Conservation (phyloP, 192 early-diverging fungal species). For the Polychytrium aggregatum region DNA sequence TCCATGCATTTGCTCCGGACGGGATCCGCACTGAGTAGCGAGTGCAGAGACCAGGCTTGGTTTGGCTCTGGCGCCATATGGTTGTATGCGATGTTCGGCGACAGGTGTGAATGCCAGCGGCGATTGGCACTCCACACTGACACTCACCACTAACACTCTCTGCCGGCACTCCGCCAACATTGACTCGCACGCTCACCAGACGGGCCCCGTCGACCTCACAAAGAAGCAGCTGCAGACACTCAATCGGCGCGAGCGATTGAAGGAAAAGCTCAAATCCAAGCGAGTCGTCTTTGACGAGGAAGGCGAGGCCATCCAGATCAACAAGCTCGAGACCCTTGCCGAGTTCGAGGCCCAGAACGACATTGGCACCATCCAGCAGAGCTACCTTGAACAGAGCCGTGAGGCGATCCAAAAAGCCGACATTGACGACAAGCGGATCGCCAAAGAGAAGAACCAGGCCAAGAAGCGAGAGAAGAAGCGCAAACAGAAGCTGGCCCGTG, state of each 20-base stretch:
- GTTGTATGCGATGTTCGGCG: not conserved
- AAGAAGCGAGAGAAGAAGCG: conserved; percentile 51
- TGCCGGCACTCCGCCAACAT: too few relatives aligned
- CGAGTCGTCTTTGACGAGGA: conserved; percentile 86
- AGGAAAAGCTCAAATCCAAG: too few relatives aligned
- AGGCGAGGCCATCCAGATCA: conserved; percentile 56
- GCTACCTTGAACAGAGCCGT: conserved; percentile 60
- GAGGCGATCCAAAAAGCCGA: conserved; percentile 65
- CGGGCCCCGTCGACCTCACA: conserved; percentile 39
- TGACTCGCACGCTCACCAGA: too few relatives aligned
- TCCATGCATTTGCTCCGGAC: too few relatives aligned
- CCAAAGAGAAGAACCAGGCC: conserved; percentile 55
- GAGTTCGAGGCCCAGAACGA: conserved; percentile 69
- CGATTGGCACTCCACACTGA: too few relatives aligned
- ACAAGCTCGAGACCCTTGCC: conserved; percentile 69
- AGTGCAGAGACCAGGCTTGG: not conserved
- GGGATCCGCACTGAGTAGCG: too few relatives aligned
- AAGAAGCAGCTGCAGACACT: conserved; percentile 65
- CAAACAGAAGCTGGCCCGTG: conserved; percentile 14
- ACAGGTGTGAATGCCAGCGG: too few relatives aligned
- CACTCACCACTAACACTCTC: too few relatives aligned
- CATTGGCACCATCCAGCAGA: conserved; percentile 46
- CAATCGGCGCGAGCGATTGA: conserved; percentile 51
- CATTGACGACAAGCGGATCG: conserved; percentile 59
- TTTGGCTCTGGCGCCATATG: not conserved